Evolutionary conservation across 345 rosid genomes (phyloP).

Genomic region (Pugionium dolabratum): DNA sequence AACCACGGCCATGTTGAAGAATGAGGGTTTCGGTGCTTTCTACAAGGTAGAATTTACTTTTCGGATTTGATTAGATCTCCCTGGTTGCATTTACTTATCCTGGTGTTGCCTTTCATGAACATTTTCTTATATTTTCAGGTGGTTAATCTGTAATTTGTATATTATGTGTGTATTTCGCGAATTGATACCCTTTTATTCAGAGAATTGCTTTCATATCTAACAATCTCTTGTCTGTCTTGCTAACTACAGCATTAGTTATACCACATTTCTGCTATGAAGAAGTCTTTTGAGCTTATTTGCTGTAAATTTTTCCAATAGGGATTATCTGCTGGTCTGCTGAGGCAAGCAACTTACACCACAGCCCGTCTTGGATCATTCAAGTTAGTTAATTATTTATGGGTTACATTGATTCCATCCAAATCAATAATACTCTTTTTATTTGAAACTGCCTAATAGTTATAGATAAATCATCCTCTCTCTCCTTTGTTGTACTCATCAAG

Average conservation of each 20-base stretch:
- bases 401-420: neutral
- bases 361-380: constrained; percentile 96
- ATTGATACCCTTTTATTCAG: neutral
- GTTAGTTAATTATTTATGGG: constrained; percentile 47
- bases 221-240: neutral
- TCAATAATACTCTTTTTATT: too few relatives aligned
- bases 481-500: constrained; percentile 15
- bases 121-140: constrained; percentile 12
- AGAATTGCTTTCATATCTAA: constrained; percentile 1
- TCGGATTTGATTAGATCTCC: constrained; percentile 16
- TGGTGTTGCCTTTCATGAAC: constrained; percentile 1
- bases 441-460: neutral
- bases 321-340: constrained; percentile 83
- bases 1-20: constrained; percentile 74
- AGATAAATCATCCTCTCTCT: neutral
- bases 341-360: constrained; percentile 98
- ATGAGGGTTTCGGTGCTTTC: constrained; percentile 85
- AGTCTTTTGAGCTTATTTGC: constrained; percentile 10
- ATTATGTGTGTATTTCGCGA: neutral
- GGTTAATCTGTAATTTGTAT: constrained; percentile 9
- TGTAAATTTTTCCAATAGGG: constrained; percentile 52
- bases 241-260: neutral
- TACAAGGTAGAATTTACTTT: constrained; percentile 64
- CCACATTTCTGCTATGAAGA: constrained; percentile 10
- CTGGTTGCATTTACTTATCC: constrained; percentile 3